phyloP scores from a whole-genome alignment of 345 rosid genomes.

The Dimocarpus longan region DNA sequence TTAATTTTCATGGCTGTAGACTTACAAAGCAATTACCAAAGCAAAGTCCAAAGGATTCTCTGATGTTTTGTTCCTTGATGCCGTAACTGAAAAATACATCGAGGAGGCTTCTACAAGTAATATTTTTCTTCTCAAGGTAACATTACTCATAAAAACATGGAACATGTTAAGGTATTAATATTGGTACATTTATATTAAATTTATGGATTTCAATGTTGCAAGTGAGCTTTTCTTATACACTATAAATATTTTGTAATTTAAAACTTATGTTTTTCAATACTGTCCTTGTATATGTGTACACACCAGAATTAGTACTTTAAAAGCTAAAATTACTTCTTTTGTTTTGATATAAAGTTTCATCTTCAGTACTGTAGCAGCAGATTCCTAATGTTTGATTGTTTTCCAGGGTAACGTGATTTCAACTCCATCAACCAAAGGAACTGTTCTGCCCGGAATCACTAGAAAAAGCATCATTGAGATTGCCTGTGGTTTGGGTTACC shows the following conservation, averaged over 20 bases:
- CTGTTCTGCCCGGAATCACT: conserved; percentile 54
- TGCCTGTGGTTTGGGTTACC: conserved; percentile 18
- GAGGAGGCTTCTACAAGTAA: conserved; percentile 47
- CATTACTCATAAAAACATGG: not conserved
- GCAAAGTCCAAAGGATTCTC: conserved; percentile 37
- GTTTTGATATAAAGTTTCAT: too few species aligned
- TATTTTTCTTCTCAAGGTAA: conserved; percentile 37
- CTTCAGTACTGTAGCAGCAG: not conserved
- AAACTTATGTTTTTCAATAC: too few species aligned
- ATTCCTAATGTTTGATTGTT: not conserved
- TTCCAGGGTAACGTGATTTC: conserved; percentile 41
- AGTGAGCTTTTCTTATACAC: too few species aligned
- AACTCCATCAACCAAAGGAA: conserved; percentile 46
- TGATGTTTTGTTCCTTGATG: conserved; percentile 39
- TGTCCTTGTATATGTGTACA: too few species aligned
- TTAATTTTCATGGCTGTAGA: conserved; percentile 12
- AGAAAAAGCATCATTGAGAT: conserved; percentile 49
- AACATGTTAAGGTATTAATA: not conserved
- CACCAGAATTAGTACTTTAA: too few species aligned
- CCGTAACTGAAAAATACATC: conserved; percentile 30
- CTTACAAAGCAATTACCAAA: conserved; percentile 26
- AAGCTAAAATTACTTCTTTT: not conserved
- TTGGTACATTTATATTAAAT: too few species aligned
- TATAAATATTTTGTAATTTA: too few species aligned
- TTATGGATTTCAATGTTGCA: too few species aligned